Percentiles rank a stretch among this genome's conserved stretches.
Conservation (phyloP, 108 stramenopile genomes). For the Stephanodiscus minutulus region DNA sequence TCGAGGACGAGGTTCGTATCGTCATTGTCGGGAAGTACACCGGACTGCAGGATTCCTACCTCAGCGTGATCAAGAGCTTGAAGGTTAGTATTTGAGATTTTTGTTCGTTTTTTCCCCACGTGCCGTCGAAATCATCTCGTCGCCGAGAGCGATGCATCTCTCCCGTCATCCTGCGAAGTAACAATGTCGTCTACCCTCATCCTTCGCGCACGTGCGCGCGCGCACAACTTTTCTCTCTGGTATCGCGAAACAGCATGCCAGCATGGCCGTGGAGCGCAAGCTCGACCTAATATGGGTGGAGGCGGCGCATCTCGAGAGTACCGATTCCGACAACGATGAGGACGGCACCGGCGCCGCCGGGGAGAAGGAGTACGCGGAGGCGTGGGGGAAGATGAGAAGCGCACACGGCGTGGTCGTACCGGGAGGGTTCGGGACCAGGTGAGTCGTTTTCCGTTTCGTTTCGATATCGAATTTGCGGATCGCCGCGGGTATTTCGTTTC, state of each 20-base stretch:
- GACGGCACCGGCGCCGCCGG: conserved; percentile 39
- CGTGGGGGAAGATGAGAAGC: conserved; percentile 65
- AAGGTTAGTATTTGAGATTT: conserved; percentile 51
- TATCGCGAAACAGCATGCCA: conserved; percentile 66
- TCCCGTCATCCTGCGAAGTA: neutral
- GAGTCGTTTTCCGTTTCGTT: conserved; percentile 23
- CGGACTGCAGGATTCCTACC: conserved; percentile 93
- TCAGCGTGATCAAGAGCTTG: conserved; percentile 95
- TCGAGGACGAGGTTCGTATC: conserved; percentile 81
- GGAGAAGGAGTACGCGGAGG: conserved; percentile 57
- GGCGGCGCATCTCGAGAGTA: conserved; percentile 88
- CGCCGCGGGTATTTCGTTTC: neutral
- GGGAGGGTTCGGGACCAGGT: conserved; percentile 92
- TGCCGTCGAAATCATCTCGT: too few relatives aligned
- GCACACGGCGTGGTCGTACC: conserved; percentile 85
- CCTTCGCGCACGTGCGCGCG: neutral
- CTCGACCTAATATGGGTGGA: conserved; percentile 96
- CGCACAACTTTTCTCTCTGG: neutral
- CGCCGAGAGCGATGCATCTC: neutral
- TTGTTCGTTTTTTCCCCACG: neutral
- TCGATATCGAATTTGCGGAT: neutral
- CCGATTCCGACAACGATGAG: conserved; percentile 20
- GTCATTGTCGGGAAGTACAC: conserved; percentile 98
- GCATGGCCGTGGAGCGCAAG: conserved; percentile 85
- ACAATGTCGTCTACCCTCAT: neutral